phyloP scores from a whole-genome alignment of 805 yeast genomes.

The Cephaloascus albidus region DNA sequence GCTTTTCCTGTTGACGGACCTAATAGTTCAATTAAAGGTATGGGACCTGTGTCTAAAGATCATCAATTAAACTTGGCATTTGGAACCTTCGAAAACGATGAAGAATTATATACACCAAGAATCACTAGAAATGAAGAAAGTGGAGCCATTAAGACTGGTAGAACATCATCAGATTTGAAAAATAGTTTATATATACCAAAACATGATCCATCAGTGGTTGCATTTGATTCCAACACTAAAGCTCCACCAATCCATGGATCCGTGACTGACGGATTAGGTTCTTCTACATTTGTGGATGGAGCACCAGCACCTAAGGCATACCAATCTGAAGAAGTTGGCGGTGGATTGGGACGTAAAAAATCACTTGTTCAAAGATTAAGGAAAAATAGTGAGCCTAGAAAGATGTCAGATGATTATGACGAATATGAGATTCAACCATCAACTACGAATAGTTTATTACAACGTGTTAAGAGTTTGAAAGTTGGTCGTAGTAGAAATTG shows the following conservation, averaged over 20 bases:
- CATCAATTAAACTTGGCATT: conserved; percentile 68
- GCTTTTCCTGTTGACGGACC: conserved; percentile 98
- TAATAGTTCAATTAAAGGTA: conserved; percentile 72
- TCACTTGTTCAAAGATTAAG: conserved; percentile 67
- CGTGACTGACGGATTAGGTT: conserved; percentile 81
- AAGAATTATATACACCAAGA: conserved; percentile 18
- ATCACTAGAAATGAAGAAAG: too few species aligned
- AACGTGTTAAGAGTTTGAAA: conserved; percentile 84
- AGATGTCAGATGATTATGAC: conserved; percentile 7
- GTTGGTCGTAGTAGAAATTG: conserved; percentile 34
- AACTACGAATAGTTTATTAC: conserved; percentile 30
- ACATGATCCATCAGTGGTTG: conserved; percentile 41
- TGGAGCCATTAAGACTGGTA: neutral
- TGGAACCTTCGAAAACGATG: conserved; percentile 54
- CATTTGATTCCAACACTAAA: conserved; percentile 63
- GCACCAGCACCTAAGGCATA: conserved; percentile 71
- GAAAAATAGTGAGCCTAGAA: conserved; percentile 2
- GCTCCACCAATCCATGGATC: conserved; percentile 78
- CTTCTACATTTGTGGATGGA: conserved; percentile 89
- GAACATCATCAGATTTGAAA: neutral
- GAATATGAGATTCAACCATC: neutral
- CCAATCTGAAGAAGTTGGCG: conserved; percentile 16
- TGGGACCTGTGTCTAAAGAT: conserved; percentile 43
- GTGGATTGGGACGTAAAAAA: conserved; percentile 69
- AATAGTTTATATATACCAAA: conserved; percentile 30